Evolutionary conservation across 2,329 filamentous ascomycete species (phyloP).

Genomic region (Drechmeria coniospora): DNA sequence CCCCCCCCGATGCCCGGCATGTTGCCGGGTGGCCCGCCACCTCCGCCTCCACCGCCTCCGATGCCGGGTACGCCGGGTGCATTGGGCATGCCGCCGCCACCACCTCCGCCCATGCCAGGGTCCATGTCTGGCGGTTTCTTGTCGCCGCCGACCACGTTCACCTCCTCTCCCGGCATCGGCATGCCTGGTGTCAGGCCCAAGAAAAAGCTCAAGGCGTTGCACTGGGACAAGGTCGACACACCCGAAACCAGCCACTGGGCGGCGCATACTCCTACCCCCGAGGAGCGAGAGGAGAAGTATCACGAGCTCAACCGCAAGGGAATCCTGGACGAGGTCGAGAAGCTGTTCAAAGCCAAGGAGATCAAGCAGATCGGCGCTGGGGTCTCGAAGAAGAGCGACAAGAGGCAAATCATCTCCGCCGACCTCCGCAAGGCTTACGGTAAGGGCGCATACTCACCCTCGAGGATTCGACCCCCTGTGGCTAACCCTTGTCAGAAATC

Average conservation of each 20-base stretch:
- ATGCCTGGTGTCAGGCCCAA: constrained; percentile 77
- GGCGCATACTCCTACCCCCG: constrained; percentile 65
- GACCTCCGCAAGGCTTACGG: constrained; percentile 80
- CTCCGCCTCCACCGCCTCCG: constrained; percentile 23
- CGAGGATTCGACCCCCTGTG: too few relatives aligned
- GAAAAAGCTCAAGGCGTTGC: constrained; percentile 98
- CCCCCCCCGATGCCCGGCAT: constrained; percentile 22
- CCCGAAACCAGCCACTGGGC: constrained; percentile 90
- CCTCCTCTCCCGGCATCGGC: constrained; percentile 41
- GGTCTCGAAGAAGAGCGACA: constrained; percentile 68
- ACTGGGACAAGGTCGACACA: constrained; percentile 97
- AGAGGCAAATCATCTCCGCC: constrained; percentile 90
- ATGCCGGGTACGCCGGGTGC: constrained; percentile 25
- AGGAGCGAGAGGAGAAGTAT: constrained; percentile 91
- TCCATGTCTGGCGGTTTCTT: constrained; percentile 65
- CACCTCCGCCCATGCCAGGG: constrained; percentile 51
- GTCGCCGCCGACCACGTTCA: constrained; percentile 42
- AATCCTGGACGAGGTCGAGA: constrained; percentile 94
- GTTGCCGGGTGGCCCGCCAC: constrained; percentile 14
- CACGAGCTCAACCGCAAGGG: constrained; percentile 84
- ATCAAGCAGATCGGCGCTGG: constrained; percentile 71
- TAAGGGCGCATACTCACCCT: constrained; percentile 24
- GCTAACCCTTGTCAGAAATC: constrained; percentile 42
- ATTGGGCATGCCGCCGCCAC: constrained; percentile 29
- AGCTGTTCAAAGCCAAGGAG: constrained; percentile 93